Base-by-base conservation (phyloP, 2,329 filamentous ascomycete genomes). In the Helotiales sp. region DNA sequence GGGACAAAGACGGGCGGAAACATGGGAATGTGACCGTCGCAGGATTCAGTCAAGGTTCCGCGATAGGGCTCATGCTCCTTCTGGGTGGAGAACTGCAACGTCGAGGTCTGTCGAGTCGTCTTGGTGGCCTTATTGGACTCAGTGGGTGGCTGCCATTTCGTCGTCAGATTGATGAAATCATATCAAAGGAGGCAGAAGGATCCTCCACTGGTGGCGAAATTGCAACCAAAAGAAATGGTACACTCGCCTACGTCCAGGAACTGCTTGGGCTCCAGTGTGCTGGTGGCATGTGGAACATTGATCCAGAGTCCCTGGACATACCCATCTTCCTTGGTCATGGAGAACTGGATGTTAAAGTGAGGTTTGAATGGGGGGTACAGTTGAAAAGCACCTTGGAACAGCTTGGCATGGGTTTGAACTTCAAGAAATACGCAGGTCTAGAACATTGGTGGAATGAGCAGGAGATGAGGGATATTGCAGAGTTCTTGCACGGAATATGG, bases 141-240 rank as follows among this genome's bases (percentile, higher is more conserved):
- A 75, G 71, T 66, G 74, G 74, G 17, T 74, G 75, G 74, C 62
- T 75, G 13, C 74, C 73, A 7, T 74, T 73, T 28, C 37, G 64
- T 20, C 43, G 22, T 1, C 69, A 73, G 28, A 70, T 74, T 8
- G 55, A 64, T 30, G 55, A 47, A 0, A 20, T 24, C 30, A 47
- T 64, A 32, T 15, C 32, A 0, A 50, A 1, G 28, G 24, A 26
- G 5, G 7, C 2, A 17, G 47, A 10, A 47, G 10, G 28, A 10
- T 6, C 47, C 15, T n/a, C n/a, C 11, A 13, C 3, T 28, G 47
- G 10, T 40, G n/a, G 28, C 24, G 20, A 45, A n/a, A 28, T 5
- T 15, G n/a, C 6, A 8, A 30, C 37, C 6, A 28, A 11, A 6
- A 40, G 47, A 13, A 11, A 13, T 17, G 10, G 2, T 17, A 50